These are phyloP conservation scores for Zea luxurians DNA, from an alignment of 176 grass and related monocot genomes.

Conservation along the genomic window DNA sequence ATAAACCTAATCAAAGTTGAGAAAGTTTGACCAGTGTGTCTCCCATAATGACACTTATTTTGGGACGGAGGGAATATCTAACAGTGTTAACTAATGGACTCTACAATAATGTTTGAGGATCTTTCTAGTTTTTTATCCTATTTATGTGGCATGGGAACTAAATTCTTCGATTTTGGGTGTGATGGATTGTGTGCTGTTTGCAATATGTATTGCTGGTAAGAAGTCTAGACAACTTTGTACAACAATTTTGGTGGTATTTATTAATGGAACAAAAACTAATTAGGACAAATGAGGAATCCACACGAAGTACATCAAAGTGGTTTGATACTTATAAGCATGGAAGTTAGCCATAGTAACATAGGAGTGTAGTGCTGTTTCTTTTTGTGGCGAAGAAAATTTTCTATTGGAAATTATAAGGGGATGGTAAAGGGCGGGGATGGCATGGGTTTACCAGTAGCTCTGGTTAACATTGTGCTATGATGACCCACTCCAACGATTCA, in stretches of 20 bases:
- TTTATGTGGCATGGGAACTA: background rate
- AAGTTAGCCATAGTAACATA: no score
- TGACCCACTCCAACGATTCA: no score
- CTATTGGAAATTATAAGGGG: no score
- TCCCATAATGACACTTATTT: no score
- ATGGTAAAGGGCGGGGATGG: no score
- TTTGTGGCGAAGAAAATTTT: no score
- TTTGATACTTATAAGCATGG: background rate
- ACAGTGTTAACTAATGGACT: background rate
- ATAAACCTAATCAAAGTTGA: no score
- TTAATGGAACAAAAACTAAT: background rate
- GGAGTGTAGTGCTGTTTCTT: no score
- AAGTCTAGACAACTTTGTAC: background rate
- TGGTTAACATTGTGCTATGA: no score
- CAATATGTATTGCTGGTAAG: background rate
- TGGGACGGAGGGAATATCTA: background rate
- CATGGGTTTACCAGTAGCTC: no score
- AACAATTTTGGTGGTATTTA: background rate
- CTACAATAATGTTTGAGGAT: background rate
- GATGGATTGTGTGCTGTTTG: background rate
- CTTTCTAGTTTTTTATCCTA: background rate
- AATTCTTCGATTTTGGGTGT: background rate
- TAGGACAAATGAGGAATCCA: background rate
- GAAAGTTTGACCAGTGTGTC: no score
- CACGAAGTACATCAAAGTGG: background rate